Evolutionary conservation across 169 alveolate genomes (phyloP).

Genomic region (Plasmodium cynomolgi): DNA sequence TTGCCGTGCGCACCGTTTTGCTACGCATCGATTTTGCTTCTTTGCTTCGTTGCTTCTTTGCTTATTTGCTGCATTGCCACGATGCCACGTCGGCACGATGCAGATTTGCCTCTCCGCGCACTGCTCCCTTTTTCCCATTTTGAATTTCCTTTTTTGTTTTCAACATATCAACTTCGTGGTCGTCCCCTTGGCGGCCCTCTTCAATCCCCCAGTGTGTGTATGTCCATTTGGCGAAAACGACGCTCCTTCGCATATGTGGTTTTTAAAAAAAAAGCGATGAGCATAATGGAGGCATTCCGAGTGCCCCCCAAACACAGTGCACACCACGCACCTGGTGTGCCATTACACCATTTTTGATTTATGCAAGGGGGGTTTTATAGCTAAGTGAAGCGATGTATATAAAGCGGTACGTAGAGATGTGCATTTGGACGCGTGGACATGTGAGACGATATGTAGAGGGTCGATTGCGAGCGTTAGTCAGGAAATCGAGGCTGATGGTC

Average conservation of each 20-base stretch:
- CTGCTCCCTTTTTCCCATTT: neutral
- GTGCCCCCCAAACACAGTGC: neutral
- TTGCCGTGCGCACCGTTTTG: neutral
- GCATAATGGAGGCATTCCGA: neutral
- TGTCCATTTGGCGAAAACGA: neutral
- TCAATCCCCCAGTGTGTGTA: neutral
- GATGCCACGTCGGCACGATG: too few species aligned
- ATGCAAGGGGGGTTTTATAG: neutral
- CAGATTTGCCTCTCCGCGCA: neutral
- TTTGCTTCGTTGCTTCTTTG: neutral
- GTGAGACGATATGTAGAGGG: neutral
- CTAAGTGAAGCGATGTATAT: neutral
- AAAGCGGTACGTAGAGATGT: neutral
- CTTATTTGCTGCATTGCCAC: neutral
- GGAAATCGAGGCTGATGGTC: neutral
- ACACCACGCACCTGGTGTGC: neutral
- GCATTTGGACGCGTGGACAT: neutral
- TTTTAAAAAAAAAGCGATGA: neutral
- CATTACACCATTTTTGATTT: neutral
- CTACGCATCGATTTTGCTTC: neutral
- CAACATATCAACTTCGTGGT: neutral
- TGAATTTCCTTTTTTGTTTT: neutral
- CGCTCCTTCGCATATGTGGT: neutral
- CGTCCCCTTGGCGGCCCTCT: neutral
- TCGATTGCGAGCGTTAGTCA: neutral